Evolutionary conservation across 2,329 filamentous ascomycete genomes (phyloP), one percentile per base, ranked within the genome.

Genomic region (Capronia coronata): DNA sequence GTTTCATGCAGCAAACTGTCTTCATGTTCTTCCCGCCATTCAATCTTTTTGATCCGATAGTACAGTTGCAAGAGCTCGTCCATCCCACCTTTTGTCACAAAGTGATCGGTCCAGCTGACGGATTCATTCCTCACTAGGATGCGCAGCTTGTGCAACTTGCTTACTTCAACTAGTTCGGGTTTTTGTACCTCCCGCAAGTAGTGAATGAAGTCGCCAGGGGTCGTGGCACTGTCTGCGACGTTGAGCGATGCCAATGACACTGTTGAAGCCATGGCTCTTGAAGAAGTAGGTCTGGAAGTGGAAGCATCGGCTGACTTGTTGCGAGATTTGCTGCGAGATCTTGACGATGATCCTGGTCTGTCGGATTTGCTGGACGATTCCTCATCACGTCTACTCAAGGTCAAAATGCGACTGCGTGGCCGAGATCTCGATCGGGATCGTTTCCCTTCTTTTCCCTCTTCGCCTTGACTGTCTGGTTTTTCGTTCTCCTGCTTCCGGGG

Each of bases 11-110:
- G 77, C 30, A 98, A 76, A 8, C 84, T 84, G 64, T 97, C 93
- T 69, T 97, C 93, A 62, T 97, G 91, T 62, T 97, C 93, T 74
- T 96, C 93, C 63, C 87, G 87, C 91, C 93, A 98, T 67, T 97
- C 93, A 27, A 98, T 83, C 44, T 85, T 85, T 78, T 96, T 89
- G 61, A 91, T 94, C n/a, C 91, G 81, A 67, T 94, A 84, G 41
- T 97, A 74, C 47, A 97, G 72, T 32, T 79, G 81, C 29, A 96
- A 85, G 55, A 97, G 86, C 67, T 96, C 88, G 58, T 85, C 80
- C 89, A 97, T 94, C 16, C 93, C 93, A 13, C 87, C 89, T 56
- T 90, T 83, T 34, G 82, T 77, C 60, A 97, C 87, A 65, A 97
- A 98, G 10, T 83, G 79, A 64, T 97, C 88, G 2, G 94, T 94